Evolutionary conservation across 768 basidiomycete species (phyloP).

Genomic region (Agaricus bisporus): DNA sequence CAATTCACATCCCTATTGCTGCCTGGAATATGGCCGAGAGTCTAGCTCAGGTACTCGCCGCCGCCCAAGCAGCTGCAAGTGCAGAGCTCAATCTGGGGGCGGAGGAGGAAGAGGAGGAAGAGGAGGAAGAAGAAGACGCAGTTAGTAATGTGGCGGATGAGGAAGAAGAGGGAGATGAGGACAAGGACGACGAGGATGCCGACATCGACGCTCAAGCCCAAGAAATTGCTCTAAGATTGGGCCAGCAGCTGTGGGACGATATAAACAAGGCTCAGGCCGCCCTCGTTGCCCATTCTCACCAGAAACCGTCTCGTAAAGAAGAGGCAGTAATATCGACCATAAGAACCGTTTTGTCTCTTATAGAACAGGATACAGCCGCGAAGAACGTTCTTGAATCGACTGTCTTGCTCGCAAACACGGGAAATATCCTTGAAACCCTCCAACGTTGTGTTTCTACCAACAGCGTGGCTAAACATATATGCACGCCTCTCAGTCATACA

Average conservation of each 20-base stretch:
- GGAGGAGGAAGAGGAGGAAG: conserved; percentile 26
- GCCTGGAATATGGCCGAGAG: conserved; percentile 3
- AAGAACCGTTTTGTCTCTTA: conserved; percentile 51
- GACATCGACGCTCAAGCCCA: conserved; percentile 66
- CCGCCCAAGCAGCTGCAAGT: conserved; percentile 4
- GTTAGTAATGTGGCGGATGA: conserved; percentile 30
- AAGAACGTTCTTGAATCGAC: conserved; percentile 46
- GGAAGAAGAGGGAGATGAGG: conserved; percentile 32
- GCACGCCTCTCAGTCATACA: conserved; percentile 51
- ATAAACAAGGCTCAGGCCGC: conserved; percentile 57
- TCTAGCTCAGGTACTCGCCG: conserved; percentile 4
- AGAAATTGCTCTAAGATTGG: conserved; percentile 65
- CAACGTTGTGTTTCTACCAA: conserved; percentile 40
- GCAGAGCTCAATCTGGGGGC: neutral
- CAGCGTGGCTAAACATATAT: conserved; percentile 44
- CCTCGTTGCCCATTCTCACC: conserved; percentile 9
- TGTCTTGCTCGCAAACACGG: conserved; percentile 39
- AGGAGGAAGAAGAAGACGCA: conserved; percentile 24
- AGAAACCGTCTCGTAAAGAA: conserved; percentile 34
- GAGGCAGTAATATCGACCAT: conserved; percentile 62
- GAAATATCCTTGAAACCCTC: conserved; percentile 53
- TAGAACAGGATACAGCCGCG: conserved; percentile 52
- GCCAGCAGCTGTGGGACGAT: conserved; percentile 76
- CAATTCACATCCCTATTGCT: neutral
- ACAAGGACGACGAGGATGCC: conserved; percentile 54